Evolutionary conservation across 495 filamentous ascomycete genomes (phyloP), one percentile per base, ranked within the genome.

Genomic region (Hyaloscypha hepaticicola): DNA sequence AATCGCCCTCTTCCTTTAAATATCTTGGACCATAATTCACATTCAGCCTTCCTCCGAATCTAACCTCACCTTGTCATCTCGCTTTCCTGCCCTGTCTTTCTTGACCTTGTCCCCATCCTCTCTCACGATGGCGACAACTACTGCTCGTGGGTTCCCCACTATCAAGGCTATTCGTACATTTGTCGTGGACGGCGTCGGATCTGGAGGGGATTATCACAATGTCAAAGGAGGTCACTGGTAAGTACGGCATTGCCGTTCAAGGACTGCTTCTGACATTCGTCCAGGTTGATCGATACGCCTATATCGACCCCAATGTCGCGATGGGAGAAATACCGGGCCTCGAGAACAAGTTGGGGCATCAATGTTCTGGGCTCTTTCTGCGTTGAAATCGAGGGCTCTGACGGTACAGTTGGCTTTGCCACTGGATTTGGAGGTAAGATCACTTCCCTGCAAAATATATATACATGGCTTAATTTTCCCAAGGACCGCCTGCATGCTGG

Each of bases 361-460:
- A 97, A 97, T 68, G 93, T 96, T 9, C 76, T 97, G 63, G 93
- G 93, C 22, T 96, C 92, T 1, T 96, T 97, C 80, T 93, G 90
- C 66, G 85, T 97, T n/a, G 92, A 96, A 73, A 87, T 96, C 51
- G 91, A 94, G 70, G 90, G 90, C 11, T 89, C 84, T 4, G 90
- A 97, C 82, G 92, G 93, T 33, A 92, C 90, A 22, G 92, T 92
- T 67, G 93, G 93, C 14, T 95, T 96, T 68, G 93, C 93, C 0
- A 97, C 93, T 19, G 93, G 93, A 22, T 96, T 97, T 74, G 93
- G 93, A 68, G 93, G 91, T 72, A 76, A 41, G 78, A 56, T 29
- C 51, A n/a, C 38, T 22, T n/a, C 48, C 29, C 22, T 31, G 5
- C 14, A 28, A 2, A 11, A 56, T 12, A n/a, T n/a, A 22, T n/a